A percentile compares a stretch with the other conserved stretches of the same genome.
These are phyloP conservation scores for Helotiales sp. DNA, from an alignment of 2,329 filamentous ascomycete genomes.

Conservation along the genomic window DNA sequence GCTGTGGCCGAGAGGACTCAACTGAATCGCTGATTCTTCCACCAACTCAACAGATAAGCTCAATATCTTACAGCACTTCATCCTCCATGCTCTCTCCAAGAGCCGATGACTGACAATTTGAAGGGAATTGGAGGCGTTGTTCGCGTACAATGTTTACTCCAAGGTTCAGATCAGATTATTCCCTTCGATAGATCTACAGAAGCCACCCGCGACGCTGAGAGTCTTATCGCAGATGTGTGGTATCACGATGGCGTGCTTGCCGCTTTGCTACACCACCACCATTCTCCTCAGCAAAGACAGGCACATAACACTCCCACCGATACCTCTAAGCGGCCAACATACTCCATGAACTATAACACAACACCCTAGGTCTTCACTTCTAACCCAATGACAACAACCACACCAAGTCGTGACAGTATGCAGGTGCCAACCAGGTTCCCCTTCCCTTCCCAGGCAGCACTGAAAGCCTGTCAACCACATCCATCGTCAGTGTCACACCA, in stretches of 20 bases:
- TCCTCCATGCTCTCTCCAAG: not conserved
- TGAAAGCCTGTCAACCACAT: no score
- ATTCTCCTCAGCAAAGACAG: not conserved
- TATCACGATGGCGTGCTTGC: not conserved
- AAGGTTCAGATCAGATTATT: not conserved
- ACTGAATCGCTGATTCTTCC: not conserved
- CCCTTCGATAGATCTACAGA: not conserved
- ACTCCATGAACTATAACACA: not conserved
- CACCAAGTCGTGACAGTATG: not conserved
- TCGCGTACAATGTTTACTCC: not conserved
- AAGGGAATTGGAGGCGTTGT: not conserved
- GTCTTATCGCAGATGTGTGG: not conserved
- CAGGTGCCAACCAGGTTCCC: constrained; percentile 2
- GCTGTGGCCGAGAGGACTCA: not conserved
- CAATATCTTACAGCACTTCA: not conserved
- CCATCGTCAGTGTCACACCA: not conserved
- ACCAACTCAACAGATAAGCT: not conserved
- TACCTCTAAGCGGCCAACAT: not conserved
- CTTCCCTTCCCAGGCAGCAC: not conserved
- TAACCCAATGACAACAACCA: not conserved
- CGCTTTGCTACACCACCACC: not conserved
- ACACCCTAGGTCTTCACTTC: not conserved
- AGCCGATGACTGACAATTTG: not conserved
- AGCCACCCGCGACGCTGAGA: not conserved
- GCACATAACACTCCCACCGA: not conserved